Conservation (phyloP, 495 filamentous ascomycete species). For the Hypoxylon subgilvum region DNA sequence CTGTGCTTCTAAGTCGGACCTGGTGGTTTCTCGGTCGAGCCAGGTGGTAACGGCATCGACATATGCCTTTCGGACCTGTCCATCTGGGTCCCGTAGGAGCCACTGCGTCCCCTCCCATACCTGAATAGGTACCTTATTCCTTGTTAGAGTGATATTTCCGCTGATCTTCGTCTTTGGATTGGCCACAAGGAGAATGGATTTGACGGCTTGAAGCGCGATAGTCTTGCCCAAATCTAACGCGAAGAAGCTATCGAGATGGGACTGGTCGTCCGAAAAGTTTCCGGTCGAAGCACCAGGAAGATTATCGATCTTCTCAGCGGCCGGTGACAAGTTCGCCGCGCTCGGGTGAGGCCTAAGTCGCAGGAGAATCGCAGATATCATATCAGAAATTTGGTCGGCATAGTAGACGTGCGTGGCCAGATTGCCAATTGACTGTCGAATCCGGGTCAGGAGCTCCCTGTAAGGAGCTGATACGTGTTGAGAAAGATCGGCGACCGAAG, state of each 20-base stretch:
- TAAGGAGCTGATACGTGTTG: conserved; percentile 42
- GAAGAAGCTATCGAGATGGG: conserved; percentile 67
- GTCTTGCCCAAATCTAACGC: conserved; percentile 74
- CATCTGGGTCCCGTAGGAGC: conserved; percentile 78
- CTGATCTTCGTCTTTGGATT: conserved; percentile 67
- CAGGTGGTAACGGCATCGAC: conserved; percentile 80
- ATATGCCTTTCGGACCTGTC: conserved; percentile 79
- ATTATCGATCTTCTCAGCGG: conserved; percentile 48
- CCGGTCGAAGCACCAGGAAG: conserved; percentile 38
- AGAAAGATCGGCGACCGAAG: conserved; percentile 31
- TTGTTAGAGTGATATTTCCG: conserved; percentile 65
- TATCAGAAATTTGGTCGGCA: conserved; percentile 89
- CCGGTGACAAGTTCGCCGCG: conserved; percentile 46
- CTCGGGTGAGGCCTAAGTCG: conserved; percentile 70
- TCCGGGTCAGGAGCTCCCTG: conserved; percentile 64
- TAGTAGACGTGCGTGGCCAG: conserved; percentile 95
- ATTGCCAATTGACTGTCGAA: conserved; percentile 80
- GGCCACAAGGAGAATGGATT: conserved; percentile 77
- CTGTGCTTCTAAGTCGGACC: conserved; percentile 65
- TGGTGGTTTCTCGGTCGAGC: conserved; percentile 78
- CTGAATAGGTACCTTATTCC: conserved; percentile 74
- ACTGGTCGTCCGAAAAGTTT: conserved; percentile 45
- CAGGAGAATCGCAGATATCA: conserved; percentile 78
- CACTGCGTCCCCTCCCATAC: conserved; percentile 94
- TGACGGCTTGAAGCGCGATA: conserved; percentile 78